Evolutionary conservation across 1,284 basidiomycete genomes (phyloP), one percentile per base, ranked within the genome.

Genomic region (Fomitopsis pinicola): DNA sequence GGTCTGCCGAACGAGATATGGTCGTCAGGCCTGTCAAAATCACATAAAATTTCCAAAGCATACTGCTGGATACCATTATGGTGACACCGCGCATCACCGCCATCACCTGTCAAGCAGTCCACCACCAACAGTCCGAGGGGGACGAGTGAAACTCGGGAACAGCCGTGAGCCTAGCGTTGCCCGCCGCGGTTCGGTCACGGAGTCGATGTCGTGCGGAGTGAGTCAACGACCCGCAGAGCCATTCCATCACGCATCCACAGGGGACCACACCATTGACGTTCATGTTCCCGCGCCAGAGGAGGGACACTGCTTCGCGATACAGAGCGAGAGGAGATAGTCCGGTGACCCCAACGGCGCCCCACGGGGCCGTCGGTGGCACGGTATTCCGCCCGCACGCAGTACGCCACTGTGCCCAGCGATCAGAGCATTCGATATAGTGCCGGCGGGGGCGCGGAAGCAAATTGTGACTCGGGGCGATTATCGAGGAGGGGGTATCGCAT

Each of bases 311-410:
- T 9, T 22, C 26, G 46, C 48, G 15, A n/a, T 33, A 33, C 45
- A 26, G 45, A 48, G 45, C 45, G 45, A 46, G 28, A 40, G 38
- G 38, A 40, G 38, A 40, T 40, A 40, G 38, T 14, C 38, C 3
- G 48, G 9, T 33, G 57, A 42, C 57, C 57, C 57, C 57, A 33
- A 42, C 19, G 28, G 48, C 48, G 26, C 48, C 57, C 57, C 57
- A 53, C 40, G 57, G 57, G 57, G 57, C 26, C 33, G 12, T 15
- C 44, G 56, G 56, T 14, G n/a, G 35, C 7, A 22, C 15, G 5
- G 28, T 50, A 50, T 33, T 33, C 48, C 48, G 14, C 42, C n/a
- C 4, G 22, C 3, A 4, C 42, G 14, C n/a, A 19, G 42, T 35
- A 38, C 52, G 35, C 52, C 33, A 50, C 28, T 30, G 17, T 9